These are phyloP conservation scores for Wickerhamomyces sp. DNA, from an alignment of 1,139 yeast genomes.

Conservation along the genomic window DNA sequence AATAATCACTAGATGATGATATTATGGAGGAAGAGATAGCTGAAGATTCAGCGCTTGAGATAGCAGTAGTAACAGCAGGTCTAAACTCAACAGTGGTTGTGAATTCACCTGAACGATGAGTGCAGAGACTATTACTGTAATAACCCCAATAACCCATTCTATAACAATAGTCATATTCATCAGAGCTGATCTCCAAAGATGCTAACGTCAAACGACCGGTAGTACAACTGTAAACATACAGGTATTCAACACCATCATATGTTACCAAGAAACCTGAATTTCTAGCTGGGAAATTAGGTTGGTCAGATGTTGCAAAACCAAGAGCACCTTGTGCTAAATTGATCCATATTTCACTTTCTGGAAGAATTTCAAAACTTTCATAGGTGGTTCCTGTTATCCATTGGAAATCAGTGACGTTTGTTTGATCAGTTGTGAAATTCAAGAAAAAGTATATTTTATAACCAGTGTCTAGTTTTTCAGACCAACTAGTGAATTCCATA, in stretches of 20 bases:
- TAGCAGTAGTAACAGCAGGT: conserved; percentile 19
- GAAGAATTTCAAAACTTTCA: background rate
- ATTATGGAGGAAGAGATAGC: background rate
- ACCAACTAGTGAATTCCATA: conserved; percentile 10
- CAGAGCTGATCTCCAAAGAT: background rate
- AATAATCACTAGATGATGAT: conserved; percentile 1
- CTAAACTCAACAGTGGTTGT: conserved; percentile 16
- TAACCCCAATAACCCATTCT: conserved; percentile 3
- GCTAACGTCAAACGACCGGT: background rate
- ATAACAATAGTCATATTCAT: conserved; percentile 6
- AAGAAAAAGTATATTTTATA: conserved; percentile 10
- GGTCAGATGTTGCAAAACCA: background rate
- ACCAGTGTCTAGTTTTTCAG: background rate
- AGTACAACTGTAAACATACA: conserved; percentile 8
- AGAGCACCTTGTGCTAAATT: conserved; percentile 15
- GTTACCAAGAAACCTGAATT: conserved; percentile 7
- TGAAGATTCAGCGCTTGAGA: conserved; percentile 8
- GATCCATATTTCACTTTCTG: conserved; percentile 8
- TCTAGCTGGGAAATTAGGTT: background rate
- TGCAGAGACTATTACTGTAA: conserved; percentile 1
- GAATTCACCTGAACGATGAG: conserved; percentile 13
- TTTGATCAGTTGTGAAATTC: conserved; percentile 15
- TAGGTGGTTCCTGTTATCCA: conserved; percentile 7
- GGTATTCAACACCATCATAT: conserved; percentile 4
- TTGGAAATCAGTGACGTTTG: conserved; percentile 14